phyloP scores from a whole-genome alignment of 2,329 filamentous ascomycete genomes.

The Aspergillus puulaauensis region DNA sequence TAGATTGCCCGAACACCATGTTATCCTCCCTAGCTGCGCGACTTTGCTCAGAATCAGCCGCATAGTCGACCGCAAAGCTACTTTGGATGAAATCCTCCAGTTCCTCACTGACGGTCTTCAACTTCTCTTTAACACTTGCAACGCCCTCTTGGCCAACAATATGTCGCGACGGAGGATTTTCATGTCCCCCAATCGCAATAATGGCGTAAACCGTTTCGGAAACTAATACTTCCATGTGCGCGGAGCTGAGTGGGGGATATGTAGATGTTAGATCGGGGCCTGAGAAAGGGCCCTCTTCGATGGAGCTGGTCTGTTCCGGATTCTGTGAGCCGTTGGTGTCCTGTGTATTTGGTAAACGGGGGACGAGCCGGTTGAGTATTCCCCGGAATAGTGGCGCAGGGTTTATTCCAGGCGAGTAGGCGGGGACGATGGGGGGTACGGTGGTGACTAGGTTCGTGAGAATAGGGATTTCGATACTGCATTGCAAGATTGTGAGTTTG shows the following conservation, averaged over 20 bases:
- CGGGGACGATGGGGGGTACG: constrained; percentile 70
- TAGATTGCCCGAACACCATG: constrained; percentile 13
- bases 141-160: constrained; percentile 92
- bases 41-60: constrained; percentile 29
- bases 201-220: constrained; percentile 89
- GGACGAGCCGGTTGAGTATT: constrained; percentile 77
- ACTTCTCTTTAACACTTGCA: constrained; percentile 85
- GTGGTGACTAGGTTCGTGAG: constrained; percentile 85
- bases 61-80: constrained; percentile 74
- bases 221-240: constrained; percentile 71
- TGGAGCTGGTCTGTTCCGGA: constrained; percentile 22
- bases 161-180: constrained; percentile 90
- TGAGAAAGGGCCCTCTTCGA: constrained; percentile 38
- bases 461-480: constrained; percentile 86
- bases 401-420: constrained; percentile 67
- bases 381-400: constrained; percentile 79
- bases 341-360: constrained; percentile 63
- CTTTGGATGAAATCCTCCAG: constrained; percentile 93
- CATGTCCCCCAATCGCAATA: constrained; percentile 88
- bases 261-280: constrained; percentile 58
- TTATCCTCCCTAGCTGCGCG: constrained; percentile 20
- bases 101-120: constrained; percentile 95
- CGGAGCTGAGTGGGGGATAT: constrained; percentile 70
- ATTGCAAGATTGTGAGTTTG: constrained; percentile 93
- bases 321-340: constrained; percentile 11